phyloP scores from a whole-genome alignment of 2,329 filamentous ascomycete species.

The Dothideomycetidae sp. region DNA sequence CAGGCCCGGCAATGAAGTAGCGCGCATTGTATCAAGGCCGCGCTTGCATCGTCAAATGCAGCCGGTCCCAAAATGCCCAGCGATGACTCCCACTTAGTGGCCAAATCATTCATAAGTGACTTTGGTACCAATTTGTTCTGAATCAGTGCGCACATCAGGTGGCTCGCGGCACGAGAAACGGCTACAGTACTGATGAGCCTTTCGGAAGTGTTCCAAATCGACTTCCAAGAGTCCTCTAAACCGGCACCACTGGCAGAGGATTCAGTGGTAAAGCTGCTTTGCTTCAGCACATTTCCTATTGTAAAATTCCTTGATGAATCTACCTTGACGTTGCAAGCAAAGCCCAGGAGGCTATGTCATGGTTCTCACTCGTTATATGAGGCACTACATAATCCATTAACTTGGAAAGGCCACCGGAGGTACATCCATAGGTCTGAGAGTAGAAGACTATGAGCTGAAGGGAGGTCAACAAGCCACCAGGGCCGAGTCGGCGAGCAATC shows the following conservation, averaged over 20 bases:
- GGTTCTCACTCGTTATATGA: conserved; percentile 49
- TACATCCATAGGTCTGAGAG: neutral
- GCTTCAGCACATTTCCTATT: conserved; percentile 15
- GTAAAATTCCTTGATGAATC: conserved; percentile 18
- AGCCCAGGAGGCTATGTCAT: conserved; percentile 59
- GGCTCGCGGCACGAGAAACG: conserved; percentile 64
- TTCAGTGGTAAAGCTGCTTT: conserved; percentile 34
- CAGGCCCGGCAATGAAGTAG: conserved; percentile 52
- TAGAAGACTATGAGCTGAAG: conserved; percentile 6
- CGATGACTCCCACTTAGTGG: conserved; percentile 58
- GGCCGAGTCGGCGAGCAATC: conserved; percentile 25
- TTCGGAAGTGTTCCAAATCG: conserved; percentile 60
- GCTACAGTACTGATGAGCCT: conserved; percentile 55
- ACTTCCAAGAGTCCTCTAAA: conserved; percentile 46
- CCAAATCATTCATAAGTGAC: conserved; percentile 50
- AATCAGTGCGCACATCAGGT: conserved; percentile 56
- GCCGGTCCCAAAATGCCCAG: conserved; percentile 73
- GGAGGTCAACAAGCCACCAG: neutral
- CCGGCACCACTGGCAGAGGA: conserved; percentile 25
- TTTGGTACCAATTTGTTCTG: conserved; percentile 52
- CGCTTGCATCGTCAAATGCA: conserved; percentile 62
- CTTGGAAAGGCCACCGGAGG: conserved; percentile 5
- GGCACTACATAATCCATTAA: neutral
- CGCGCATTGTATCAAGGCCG: conserved; percentile 56
- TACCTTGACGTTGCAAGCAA: conserved; percentile 71